phyloP scores from a whole-genome alignment of 805 yeast genomes.

The Saccharomycopsis babjevae region DNA sequence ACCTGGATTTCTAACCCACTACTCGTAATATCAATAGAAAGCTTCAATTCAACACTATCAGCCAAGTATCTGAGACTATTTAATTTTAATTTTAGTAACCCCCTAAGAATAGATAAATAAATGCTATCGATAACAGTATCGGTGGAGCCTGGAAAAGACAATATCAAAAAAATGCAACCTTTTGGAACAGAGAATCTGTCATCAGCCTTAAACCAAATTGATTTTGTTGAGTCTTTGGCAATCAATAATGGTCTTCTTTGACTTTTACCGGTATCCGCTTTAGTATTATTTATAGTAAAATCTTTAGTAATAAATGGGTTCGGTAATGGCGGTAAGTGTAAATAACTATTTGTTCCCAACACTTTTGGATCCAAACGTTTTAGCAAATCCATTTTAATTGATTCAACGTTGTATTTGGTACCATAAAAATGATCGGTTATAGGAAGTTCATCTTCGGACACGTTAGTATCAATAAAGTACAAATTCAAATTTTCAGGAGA shows the following conservation, averaged over 20 bases:
- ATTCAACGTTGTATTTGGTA: slow-evolving; percentile 54
- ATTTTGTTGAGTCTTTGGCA: slow-evolving; percentile 35
- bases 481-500: slow-evolving; percentile 52
- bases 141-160: slow-evolving; percentile 56
- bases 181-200: slow-evolving; percentile 85
- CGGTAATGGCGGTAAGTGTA: slow-evolving; percentile 42
- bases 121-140: slow-evolving; percentile 50
- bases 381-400: slow-evolving; percentile 33
- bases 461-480: slow-evolving; percentile 41
- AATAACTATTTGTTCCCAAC: slow-evolving; percentile 24
- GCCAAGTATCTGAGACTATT: slow-evolving; percentile 78
- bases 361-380: slow-evolving; percentile 25
- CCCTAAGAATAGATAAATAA: slow-evolving; percentile 52
- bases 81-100: slow-evolving; percentile 64
- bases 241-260: slow-evolving; percentile 52
- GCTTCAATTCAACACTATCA: slow-evolving; percentile 63
- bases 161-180: slow-evolving; percentile 54
- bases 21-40: slow-evolving; percentile 45
- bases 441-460: slow-evolving; percentile 37
- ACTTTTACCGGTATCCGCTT: slow-evolving; percentile 6
- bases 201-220: slow-evolving; percentile 84
- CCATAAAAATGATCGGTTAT: slow-evolving; percentile 81
- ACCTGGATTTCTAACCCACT: slow-evolving; percentile 64
- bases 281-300: slow-evolving; percentile 47
- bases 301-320: slow-evolving; percentile 78